phyloP scores from a whole-genome alignment of 495 filamentous ascomycete species.

The Aspergillus haitiensis region DNA sequence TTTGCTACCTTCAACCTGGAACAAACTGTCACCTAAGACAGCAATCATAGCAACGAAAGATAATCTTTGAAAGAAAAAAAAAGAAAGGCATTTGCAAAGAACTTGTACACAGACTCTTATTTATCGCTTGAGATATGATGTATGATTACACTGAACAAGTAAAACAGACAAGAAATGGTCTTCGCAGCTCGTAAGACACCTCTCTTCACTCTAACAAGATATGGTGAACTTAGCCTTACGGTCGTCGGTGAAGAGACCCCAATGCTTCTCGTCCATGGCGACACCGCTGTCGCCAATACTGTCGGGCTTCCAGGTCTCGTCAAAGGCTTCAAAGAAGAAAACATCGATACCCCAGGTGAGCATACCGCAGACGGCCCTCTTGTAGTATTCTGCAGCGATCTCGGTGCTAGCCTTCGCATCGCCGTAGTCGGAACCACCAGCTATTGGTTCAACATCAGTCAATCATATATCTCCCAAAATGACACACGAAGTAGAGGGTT shows the following conservation, averaged over 20 bases:
- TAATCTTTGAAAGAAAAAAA: neutral
- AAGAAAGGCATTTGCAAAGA: neutral
- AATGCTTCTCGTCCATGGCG: constrained; percentile 69
- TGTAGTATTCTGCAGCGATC: constrained; percentile 64
- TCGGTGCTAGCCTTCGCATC: constrained; percentile 60
- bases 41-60: too few relatives aligned
- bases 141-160: constrained; percentile 22
- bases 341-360: constrained; percentile 72
- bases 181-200: neutral
- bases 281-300: constrained; percentile 67
- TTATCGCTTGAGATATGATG: constrained; percentile 13
- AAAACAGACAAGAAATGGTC: neutral
- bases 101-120: neutral
- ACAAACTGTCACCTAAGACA: too few relatives aligned
- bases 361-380: constrained; percentile 67
- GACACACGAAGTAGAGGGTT: neutral
- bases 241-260: constrained; percentile 69
- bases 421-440: constrained; percentile 64
- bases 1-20: too few relatives aligned
- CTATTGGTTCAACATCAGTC: constrained; percentile 19
- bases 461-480: neutral
- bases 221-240: constrained; percentile 64
- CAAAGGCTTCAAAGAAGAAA: constrained; percentile 84
- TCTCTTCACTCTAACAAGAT: constrained; percentile 46
- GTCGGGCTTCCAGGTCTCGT: constrained; percentile 77